Conservation (phyloP, 129 eudicot genomes). For the Daucus carota region DNA sequence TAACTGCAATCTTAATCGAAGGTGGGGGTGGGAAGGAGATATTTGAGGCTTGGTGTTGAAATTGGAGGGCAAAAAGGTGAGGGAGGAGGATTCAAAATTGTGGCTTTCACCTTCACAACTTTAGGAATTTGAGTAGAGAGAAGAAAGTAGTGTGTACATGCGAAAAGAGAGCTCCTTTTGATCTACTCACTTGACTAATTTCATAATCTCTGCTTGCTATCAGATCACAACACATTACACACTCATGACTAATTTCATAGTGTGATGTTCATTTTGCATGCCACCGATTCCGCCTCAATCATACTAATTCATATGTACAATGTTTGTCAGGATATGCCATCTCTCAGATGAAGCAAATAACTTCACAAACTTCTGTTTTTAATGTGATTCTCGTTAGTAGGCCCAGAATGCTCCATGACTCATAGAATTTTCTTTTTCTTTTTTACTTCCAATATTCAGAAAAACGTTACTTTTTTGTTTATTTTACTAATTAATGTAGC, state of each 20-base stretch:
- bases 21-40: neutral
- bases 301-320: neutral
- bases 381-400: no score
- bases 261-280: slow-evolving; percentile 1
- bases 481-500: no score
- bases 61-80: neutral
- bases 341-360: no score
- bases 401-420: no score
- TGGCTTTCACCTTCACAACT: neutral
- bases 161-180: neutral
- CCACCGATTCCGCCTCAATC: neutral
- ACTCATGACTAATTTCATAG: neutral
- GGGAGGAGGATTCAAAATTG: neutral
- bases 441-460: no score
- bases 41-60: neutral
- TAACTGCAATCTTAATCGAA: neutral
- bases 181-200: slow-evolving; percentile 2
- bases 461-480: no score
- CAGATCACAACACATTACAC: neutral
- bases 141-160: neutral
- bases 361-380: no score
- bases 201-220: neutral
- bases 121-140: neutral
- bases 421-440: no score
- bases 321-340: no score